Evolutionary conservation across 768 basidiomycete species (phyloP).

Genomic region (Cystofilobasidium bisporidii): DNA sequence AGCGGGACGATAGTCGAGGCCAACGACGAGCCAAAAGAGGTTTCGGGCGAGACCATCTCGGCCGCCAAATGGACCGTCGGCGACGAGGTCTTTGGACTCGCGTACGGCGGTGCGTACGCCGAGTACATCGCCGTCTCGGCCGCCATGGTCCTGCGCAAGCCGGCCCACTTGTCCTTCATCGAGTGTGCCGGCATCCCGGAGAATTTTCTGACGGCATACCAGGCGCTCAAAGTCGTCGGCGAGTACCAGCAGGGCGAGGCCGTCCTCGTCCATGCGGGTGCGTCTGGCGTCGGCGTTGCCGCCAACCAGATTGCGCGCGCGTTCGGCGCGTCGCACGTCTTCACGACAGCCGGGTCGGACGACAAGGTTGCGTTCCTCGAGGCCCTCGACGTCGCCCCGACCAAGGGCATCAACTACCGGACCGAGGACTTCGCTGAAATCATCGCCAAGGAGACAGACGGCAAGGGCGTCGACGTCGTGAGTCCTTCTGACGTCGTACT

Average conservation of each 20-base stretch:
- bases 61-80: constrained; percentile 49
- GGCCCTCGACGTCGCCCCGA: constrained; percentile 50
- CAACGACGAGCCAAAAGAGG: constrained; percentile 45
- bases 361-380: constrained; percentile 70
- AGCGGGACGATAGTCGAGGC: constrained; percentile 55
- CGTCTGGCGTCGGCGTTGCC: constrained; percentile 70
- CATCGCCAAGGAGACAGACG: constrained; percentile 57
- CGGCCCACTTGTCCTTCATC: constrained; percentile 61
- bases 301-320: constrained; percentile 75
- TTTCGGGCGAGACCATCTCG: neutral
- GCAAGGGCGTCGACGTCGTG: constrained; percentile 62
- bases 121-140: constrained; percentile 65
- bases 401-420: constrained; percentile 73
- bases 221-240: constrained; percentile 58
- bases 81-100: constrained; percentile 69
- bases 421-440: constrained; percentile 67
- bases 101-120: constrained; percentile 79
- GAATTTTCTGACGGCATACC: constrained; percentile 69
- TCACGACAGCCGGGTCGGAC: constrained; percentile 69
- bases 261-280: constrained; percentile 73
- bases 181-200: constrained; percentile 85
- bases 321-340: constrained; percentile 59
- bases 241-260: constrained; percentile 59
- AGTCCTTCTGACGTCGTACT: neutral
- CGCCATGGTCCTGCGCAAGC: constrained; percentile 64